Percentiles rank a stretch among this genome's conserved stretches.
Evolutionary conservation across 1,284 basidiomycete species (phyloP).

Genomic region (Leccinum griseonigrum): DNA sequence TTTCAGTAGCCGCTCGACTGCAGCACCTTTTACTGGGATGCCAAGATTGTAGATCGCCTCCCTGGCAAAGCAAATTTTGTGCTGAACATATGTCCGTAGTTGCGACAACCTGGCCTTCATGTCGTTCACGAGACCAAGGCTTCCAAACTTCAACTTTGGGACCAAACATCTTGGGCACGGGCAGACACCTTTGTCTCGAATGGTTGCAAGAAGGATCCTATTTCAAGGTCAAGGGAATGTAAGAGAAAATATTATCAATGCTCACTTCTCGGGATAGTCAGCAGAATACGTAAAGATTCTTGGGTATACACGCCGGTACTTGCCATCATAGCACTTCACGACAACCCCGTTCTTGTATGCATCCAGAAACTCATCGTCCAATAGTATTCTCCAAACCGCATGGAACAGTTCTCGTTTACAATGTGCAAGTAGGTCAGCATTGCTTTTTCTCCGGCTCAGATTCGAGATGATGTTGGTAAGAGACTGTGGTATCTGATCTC

Average conservation of each 20-base stretch:
- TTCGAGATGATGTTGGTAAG: not conserved
- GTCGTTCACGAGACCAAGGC: not conserved
- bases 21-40: constrained; percentile 9
- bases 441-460: not conserved
- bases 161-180: too few relatives aligned
- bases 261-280: constrained; percentile 15
- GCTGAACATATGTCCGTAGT: constrained; percentile 13
- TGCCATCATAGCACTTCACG: not conserved
- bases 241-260: too few relatives aligned
- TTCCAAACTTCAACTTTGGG: too few relatives aligned
- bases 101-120: constrained; percentile 2
- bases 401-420: not conserved
- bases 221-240: too few relatives aligned
- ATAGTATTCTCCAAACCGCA: not conserved
- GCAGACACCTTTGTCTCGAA: constrained; percentile 26
- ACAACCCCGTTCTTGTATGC: not conserved
- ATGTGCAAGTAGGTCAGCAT: not conserved
- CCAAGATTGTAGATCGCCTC: constrained; percentile 24
- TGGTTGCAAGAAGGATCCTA: constrained; percentile 32
- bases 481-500: not conserved
- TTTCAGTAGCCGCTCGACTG: constrained; percentile 6
- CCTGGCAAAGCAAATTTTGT: constrained; percentile 7
- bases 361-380: not conserved
- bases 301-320: not conserved
- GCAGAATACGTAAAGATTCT: not conserved